These are phyloP conservation scores for Candida parachauliodes DNA, from an alignment of 805 yeast genomes.

Conservation along the genomic window DNA sequence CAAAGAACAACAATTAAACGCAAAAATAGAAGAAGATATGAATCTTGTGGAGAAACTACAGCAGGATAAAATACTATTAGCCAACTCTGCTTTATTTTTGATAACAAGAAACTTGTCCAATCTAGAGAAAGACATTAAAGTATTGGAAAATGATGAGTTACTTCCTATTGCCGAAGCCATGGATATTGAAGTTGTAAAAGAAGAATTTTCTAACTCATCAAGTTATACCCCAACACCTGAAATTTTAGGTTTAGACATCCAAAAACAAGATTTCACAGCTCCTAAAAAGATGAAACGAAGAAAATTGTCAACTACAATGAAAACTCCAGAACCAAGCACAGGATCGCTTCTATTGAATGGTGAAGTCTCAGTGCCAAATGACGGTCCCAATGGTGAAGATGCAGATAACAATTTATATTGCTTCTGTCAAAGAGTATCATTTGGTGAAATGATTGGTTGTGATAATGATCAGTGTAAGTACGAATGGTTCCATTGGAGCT, in stretches of 20 bases:
- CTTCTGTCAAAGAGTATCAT: constrained; percentile 91
- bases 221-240: constrained; percentile 32
- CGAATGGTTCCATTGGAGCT: constrained; percentile 96
- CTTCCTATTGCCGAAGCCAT: constrained; percentile 51
- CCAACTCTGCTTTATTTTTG: constrained; percentile 79
- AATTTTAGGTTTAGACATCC: constrained; percentile 4
- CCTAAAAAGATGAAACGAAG: constrained; percentile 25
- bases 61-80: constrained; percentile 70
- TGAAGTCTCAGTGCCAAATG: constrained; percentile 14
- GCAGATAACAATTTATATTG: constrained; percentile 61
- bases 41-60: constrained; percentile 59
- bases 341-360: constrained; percentile 11
- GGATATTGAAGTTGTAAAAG: constrained; percentile 14
- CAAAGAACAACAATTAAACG: constrained; percentile 64
- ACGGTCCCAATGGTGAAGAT: constrained; percentile 31
- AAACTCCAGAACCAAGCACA: constrained; percentile 11
- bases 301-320: constrained; percentile 9
- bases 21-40: constrained; percentile 68
- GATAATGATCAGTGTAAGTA: constrained; percentile 83
- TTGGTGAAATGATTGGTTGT: constrained; percentile 97
- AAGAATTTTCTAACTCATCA: constrained; percentile 14
- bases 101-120: constrained; percentile 70
- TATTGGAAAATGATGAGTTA: constrained; percentile 77
- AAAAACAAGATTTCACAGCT: constrained; percentile 6
- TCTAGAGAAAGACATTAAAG: constrained; percentile 71